Evolutionary conservation across 169 alveolate species (phyloP).

Genomic region (Cystoisospora suis): DNA sequence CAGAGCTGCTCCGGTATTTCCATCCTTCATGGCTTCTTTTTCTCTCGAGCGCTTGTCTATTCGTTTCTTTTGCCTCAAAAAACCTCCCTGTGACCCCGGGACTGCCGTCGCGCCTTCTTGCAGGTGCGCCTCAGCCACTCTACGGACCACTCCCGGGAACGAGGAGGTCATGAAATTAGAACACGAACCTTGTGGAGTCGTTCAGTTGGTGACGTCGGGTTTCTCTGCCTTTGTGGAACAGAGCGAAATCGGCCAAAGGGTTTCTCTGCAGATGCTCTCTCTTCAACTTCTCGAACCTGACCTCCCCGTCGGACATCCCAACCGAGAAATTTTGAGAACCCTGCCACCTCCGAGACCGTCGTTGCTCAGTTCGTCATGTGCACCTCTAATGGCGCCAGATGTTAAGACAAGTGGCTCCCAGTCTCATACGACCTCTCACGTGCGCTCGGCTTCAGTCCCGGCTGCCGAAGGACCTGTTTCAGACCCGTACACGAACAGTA

Average conservation of each 20-base stretch:
- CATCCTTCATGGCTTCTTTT: not conserved
- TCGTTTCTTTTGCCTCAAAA: not conserved
- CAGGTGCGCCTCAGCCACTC: not conserved
- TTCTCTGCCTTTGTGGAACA: not conserved
- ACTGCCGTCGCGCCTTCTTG: not conserved
- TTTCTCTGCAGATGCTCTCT: not conserved
- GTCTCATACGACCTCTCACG: too few species aligned
- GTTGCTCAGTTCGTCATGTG: too few species aligned
- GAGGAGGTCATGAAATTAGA: not conserved
- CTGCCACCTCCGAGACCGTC: too few species aligned
- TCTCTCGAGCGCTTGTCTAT: not conserved
- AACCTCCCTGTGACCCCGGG: not conserved
- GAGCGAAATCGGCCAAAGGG: not conserved
- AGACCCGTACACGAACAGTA: too few species aligned
- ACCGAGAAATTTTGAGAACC: constrained; percentile 1
- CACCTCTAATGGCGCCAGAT: too few species aligned
- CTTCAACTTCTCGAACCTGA: not conserved
- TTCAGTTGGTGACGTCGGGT: not conserved
- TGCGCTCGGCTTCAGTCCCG: too few species aligned
- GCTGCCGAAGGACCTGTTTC: too few species aligned
- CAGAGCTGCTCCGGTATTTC: not conserved
- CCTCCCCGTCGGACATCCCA: not conserved
- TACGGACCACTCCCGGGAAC: not conserved
- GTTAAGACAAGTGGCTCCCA: too few species aligned
- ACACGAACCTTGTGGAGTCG: not conserved